Percentiles rank a stretch among this genome's conserved stretches.
These are phyloP conservation scores for Colletotrichum filicis DNA, from an alignment of 2,329 filamentous ascomycete species.

Conservation along the genomic window DNA sequence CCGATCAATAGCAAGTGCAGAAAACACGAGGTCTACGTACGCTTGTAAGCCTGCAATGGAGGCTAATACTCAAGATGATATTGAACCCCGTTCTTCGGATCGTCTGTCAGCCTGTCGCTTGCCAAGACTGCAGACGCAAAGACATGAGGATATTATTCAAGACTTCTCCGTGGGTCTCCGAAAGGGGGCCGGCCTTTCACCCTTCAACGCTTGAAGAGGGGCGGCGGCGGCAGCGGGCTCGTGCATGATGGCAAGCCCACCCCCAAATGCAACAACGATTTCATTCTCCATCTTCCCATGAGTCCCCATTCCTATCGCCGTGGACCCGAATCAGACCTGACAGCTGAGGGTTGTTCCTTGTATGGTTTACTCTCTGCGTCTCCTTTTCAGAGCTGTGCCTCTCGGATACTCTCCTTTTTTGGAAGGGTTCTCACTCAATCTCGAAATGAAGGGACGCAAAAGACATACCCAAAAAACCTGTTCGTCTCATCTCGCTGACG, in stretches of 20 bases:
- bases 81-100: not conserved
- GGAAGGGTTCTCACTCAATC: not conserved
- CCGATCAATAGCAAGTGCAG: not conserved
- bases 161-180: slow-evolving; percentile 28
- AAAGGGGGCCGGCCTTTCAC: not conserved
- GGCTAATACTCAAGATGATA: not conserved
- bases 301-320: slow-evolving; percentile 15
- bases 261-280: not conserved
- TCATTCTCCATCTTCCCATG: not conserved
- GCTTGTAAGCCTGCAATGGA: not conserved
- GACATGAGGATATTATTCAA: slow-evolving; percentile 35
- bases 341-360: slow-evolving; percentile 22
- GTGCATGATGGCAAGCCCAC: slow-evolving; percentile 23
- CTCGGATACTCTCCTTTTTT: not conserved
- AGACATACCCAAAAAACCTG: slow-evolving; percentile 1
- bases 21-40: not conserved
- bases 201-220: not conserved
- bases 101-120: slow-evolving; percentile 6
- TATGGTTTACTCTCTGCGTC: not conserved
- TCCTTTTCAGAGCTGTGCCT: not conserved
- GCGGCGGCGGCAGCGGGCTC: not conserved
- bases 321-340: not conserved
- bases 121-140: slow-evolving; percentile 21
- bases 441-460: not conserved
- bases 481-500: slow-evolving; percentile 21